Base-by-base conservation (phyloP, 257 asterid species). In the Cynanchum wilfordii region DNA sequence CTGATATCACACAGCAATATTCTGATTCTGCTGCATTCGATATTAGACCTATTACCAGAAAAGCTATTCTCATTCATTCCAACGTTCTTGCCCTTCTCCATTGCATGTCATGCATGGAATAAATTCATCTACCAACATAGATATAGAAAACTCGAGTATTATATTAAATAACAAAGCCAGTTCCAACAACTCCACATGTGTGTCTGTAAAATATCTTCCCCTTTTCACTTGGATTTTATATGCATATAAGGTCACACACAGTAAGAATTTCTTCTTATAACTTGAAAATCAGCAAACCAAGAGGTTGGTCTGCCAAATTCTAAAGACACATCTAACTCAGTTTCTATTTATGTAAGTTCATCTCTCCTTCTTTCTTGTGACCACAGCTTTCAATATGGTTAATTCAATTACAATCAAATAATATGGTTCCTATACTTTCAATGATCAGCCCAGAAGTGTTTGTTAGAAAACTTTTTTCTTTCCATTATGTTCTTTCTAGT, bases 1-100 rank as follows among this genome's bases (percentile, higher is more conserved):
- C 84, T 73, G 25, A 68, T 78, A 67, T 82, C 93, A 69, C 86
- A 85, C 3, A 88, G 86, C 52, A 89, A 80, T 73, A 90, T 77
- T 80, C 86, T 84, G 22, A 84, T 55, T 67, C 78, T 83, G 72
- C 82, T 78, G 65, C 78, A 70, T 73, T 84, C 87, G 5, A 33
- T 56, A 19, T 29, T 75, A 54, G 72, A 50, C 57, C 54, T 38
- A 20, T 75, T 63, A 10, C 68, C 52, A 27, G 52, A 25, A 44
- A 50, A 52, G 17, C 63, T 65, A 58, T 49, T 72, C 33, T 47
- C 81, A 56, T 67, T 66, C 70, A 10, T 44, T 30, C 59, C 19
- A 20, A 49, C 47, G 54, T 47, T 69, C 75, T 78, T 69, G 3
- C 73, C 74, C 76, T 36, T 51, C 30, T 78, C 82, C 87, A 83